phyloP scores from a whole-genome alignment of 768 basidiomycete genomes.

The Scleroderma bovista region DNA sequence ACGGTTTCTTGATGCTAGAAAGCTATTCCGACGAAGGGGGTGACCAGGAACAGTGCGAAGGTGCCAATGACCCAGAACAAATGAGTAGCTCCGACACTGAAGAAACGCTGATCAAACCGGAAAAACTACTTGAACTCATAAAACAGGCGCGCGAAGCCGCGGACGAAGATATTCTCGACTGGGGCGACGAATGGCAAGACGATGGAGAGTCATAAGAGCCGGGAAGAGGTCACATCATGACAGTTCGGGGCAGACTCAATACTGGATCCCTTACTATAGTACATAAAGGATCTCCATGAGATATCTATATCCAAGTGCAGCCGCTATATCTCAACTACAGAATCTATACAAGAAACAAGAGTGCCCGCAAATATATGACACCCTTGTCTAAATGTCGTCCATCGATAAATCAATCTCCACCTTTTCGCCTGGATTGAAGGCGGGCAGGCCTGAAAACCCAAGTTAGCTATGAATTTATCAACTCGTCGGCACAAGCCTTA shows the following conservation, averaged over 20 bases:
- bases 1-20: conserved; percentile 19
- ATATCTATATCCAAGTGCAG: not conserved
- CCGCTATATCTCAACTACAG: too few species aligned
- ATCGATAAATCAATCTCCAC: conserved; percentile 85
- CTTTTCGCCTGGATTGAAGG: conserved; percentile 98
- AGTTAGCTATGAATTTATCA: conserved; percentile 7
- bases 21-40: conserved; percentile 20
- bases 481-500: conserved; percentile 37
- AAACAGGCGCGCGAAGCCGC: conserved; percentile 16
- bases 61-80: conserved; percentile 1
- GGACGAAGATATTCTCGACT: conserved; percentile 23
- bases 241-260: too few species aligned
- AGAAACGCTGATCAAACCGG: conserved; percentile 10
- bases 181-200: conserved; percentile 26
- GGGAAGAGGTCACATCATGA: not conserved
- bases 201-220: conserved; percentile 5
- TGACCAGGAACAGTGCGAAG: conserved; percentile 4
- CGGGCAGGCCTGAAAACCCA: conserved; percentile 75
- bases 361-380: too few species aligned
- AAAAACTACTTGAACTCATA: conserved; percentile 18
- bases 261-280: too few species aligned
- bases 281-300: too few species aligned
- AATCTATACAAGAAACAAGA: too few species aligned
- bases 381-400: conserved; percentile 68
- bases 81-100: conserved; percentile 6